phyloP scores from a whole-genome alignment of 305 asterid genomes.

The Andrographis paniculata region DNA sequence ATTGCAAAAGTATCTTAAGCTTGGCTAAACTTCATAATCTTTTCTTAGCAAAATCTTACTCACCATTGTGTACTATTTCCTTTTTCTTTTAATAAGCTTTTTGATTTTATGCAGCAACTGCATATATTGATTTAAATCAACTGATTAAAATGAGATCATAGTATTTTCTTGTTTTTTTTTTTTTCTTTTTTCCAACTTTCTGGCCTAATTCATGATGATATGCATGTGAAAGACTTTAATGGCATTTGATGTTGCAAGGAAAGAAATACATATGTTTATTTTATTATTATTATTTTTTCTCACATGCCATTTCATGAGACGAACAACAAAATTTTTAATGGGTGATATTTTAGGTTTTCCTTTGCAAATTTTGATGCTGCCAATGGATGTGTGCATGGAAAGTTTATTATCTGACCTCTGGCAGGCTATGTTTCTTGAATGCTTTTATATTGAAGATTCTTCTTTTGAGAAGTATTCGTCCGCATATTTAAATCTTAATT shows the following conservation, averaged over 20 bases:
- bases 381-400: neutral
- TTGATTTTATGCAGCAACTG: neutral
- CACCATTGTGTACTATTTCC: neutral
- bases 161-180: no score
- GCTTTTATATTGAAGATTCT: neutral
- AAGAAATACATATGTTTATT: no score
- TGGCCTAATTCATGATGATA: neutral
- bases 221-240: neutral
- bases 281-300: neutral
- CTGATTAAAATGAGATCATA: neutral
- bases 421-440: neutral
- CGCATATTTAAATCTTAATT: neutral
- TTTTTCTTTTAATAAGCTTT: slow-evolving; percentile 4
- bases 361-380: neutral
- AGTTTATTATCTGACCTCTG: neutral
- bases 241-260: neutral
- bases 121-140: neutral
- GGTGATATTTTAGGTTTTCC: neutral
- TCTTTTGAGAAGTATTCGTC: neutral
- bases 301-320: neutral
- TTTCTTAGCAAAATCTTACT: neutral
- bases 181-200: neutral
- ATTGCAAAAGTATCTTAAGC: no score
- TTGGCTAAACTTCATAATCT: neutral
- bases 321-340: neutral